Evolutionary conservation across 441 rosid genomes (phyloP).

Genomic region (Erodium trifolium): DNA sequence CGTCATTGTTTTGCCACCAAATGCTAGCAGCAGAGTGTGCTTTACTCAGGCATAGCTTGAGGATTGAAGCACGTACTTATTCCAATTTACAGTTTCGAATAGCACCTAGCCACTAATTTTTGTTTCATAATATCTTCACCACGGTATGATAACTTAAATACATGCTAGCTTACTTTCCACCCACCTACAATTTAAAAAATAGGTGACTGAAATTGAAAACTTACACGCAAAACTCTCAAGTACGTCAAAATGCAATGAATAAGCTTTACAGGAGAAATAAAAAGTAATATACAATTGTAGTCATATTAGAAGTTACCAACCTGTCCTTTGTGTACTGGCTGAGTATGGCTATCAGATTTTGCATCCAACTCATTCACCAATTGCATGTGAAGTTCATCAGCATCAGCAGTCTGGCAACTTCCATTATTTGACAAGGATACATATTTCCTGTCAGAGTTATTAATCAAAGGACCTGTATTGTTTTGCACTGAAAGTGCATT

Average conservation of each 20-base stretch:
- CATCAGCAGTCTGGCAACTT: constrained; percentile 23
- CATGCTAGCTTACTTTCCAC: neutral
- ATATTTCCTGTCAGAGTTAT: constrained; percentile 29
- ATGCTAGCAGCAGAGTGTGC: too few species aligned
- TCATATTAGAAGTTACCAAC: constrained; percentile 26
- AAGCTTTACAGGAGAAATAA: neutral
- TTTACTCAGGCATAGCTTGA: too few species aligned
- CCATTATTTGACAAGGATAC: constrained; percentile 24
- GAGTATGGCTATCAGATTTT: constrained; percentile 37
- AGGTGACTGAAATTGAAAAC: neutral
- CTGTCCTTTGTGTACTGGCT: constrained; percentile 35
- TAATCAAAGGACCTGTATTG: constrained; percentile 29
- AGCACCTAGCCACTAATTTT: too few species aligned
- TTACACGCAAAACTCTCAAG: neutral
- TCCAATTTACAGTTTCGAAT: too few species aligned
- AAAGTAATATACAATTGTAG: neutral
- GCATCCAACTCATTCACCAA: constrained; percentile 31
- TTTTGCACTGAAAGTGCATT: constrained; percentile 33
- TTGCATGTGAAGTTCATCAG: constrained; percentile 24
- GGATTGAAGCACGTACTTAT: too few species aligned
- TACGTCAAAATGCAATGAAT: neutral
- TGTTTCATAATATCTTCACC: too few species aligned
- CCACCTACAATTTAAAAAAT: neutral
- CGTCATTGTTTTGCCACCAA: too few species aligned
- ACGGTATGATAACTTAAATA: too few species aligned